Base-by-base conservation (phyloP, 2,329 filamentous ascomycete species). In the Myriosclerotinia curreyana region DNA sequence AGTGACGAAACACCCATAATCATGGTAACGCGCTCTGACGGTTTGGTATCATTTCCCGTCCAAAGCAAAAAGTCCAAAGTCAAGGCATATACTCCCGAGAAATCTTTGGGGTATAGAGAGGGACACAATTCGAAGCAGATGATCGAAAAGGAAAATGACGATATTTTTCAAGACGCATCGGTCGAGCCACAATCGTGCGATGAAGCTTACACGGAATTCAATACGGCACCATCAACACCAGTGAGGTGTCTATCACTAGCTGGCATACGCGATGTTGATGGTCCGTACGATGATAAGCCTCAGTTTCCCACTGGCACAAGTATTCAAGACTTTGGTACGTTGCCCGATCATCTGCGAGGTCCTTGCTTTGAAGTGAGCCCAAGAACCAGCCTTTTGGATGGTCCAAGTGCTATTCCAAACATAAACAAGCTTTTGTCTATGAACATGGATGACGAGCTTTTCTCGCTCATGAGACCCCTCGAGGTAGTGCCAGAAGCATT, bases 301-400 rank as follows among this genome's bases (percentile, higher is more conserved):
- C 12, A 40, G 17, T 63, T 63, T 8, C n/a, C 52, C 31, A 14
- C 44, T 25, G 61, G 61, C 12, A 50, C 40, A 20, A 44, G 52
- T 4, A 63, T 63, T 25, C n/a, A 63, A 22, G 61, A 63, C 52
- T 63, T 63, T 42, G 44, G 22, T 25, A 38, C 42, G 6, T 28
- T 63, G 4, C 52, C 61, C 17, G 40, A 49, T 22, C 40, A 59
- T 25, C 44, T 63, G 34, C 52, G 61, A 50, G 61, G 61, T 8
- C 61, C 61, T 28, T 58, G 52, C 34, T 11, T 49, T 8, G 61
- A 63, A 63, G 53, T 63, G 28, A 63, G 61, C 9, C 61, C 61
- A 11, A 36, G 61, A 42, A 63, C 52, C 5, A 63, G 52, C 25
- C 20, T 56, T 40, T 58, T 48, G 31, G 53, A 49, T 46, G 42